Evolutionary conservation across 495 filamentous ascomycete species (phyloP).

Genomic region (Penicillium parvum): DNA sequence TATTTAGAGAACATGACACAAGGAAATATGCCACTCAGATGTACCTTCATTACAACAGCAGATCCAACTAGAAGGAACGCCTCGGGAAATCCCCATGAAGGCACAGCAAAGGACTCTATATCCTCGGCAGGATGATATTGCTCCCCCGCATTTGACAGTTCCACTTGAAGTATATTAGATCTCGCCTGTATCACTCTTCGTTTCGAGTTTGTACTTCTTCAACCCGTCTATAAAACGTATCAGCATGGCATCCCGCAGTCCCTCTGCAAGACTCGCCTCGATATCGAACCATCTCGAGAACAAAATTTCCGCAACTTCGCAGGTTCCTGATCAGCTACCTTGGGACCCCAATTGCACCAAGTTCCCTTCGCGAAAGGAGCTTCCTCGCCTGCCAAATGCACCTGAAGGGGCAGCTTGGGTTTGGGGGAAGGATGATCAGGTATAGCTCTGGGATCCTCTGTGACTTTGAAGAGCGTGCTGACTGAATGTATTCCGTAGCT

Average conservation of each 20-base stretch:
- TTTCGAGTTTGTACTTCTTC: not conserved
- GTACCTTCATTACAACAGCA: no score
- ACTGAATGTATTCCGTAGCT: conserved; percentile 31
- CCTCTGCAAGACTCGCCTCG: conserved; percentile 5
- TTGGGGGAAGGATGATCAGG: conserved; percentile 58
- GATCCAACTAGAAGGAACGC: no score
- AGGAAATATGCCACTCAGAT: no score
- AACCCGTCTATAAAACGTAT: not conserved
- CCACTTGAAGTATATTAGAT: no score
- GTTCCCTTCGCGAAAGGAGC: conserved; percentile 51
- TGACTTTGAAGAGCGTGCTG: not conserved
- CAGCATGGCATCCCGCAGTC: conserved; percentile 8
- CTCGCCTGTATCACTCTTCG: no score
- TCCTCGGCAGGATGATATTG: conserved; percentile 1
- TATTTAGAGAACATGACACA: no score
- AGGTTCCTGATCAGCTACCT: conserved; percentile 37
- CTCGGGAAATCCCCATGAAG: no score
- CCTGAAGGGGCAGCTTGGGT: conserved; percentile 56
- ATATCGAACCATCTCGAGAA: conserved; percentile 8
- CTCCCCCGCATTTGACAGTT: conserved; percentile 8
- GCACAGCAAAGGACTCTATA: no score
- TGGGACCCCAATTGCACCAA: conserved; percentile 50
- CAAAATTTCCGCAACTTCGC: conserved; percentile 9
- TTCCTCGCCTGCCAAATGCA: conserved; percentile 42
- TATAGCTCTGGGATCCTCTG: conserved; percentile 14